Evolutionary conservation across 257 asterid genomes (phyloP), one percentile per base, ranked within the genome.

Genomic region (Euphrasia confusa): DNA sequence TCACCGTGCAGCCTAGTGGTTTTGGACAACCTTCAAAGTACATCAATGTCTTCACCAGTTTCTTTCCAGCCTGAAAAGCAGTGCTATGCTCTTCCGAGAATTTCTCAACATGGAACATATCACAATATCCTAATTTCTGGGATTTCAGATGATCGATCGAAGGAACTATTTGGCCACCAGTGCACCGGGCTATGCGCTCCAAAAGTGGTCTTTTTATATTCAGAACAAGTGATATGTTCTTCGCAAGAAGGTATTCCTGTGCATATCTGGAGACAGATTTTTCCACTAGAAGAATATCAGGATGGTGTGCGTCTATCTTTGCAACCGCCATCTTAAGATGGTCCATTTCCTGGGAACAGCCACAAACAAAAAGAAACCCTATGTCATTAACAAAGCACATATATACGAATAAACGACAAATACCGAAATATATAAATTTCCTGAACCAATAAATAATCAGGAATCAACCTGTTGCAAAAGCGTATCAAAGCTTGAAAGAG

Each of bases 251-350:
- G 71, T 86, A 88, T 48, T 91, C 98, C 71, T 91, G 98, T n/a
- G 97, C 98, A 71, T 83, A 72, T 66, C 97, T 89, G 3, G 98
- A 91, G 71, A 91, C 98, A 33, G 98, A 82, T 84, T 91, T 91
- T 82, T 91, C 98, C 74, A 91, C 98, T 77, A 91, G 78, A 70
- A 91, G 95, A 68, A 91, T 79, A 74, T 86, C 80, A 56, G 98
- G 98, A 68, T 71, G 78, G 61, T 86, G 95, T 24, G 86, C 86
- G 58, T 84, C 95, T 56, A 91, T 88, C 76, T 82, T 88, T 69
- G 98, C 90, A 53, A 91, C 93, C 73, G 95, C 95, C 98, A 91
- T 91, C 87, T 91, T 91, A 68, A 88, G 88, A 81, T 88, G 97
- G 79, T 91, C 97, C 95, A 83, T 88, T 81, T 91, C 98, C 98